A percentile compares a stretch with the other conserved stretches of the same genome.
These are phyloP conservation scores for Trichosporon asahii DNA, from an alignment of 1,284 basidiomycete genomes.

Conservation along the genomic window DNA sequence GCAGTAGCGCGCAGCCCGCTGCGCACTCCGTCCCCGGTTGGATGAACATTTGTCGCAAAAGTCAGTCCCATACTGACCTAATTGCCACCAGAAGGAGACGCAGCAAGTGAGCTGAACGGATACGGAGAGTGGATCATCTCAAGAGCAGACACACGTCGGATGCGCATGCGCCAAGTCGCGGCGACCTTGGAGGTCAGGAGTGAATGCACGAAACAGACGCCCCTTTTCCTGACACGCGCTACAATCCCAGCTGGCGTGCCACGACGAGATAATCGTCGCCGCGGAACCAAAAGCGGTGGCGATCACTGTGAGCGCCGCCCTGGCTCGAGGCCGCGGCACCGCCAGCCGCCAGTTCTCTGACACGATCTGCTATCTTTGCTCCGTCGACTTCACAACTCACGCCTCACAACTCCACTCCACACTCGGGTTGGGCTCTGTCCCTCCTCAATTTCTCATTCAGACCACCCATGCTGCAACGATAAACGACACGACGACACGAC, in stretches of 20 bases:
- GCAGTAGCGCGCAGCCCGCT: background rate
- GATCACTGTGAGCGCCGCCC: background rate
- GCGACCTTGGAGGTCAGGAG: background rate
- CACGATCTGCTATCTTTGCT: background rate
- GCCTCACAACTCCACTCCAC: background rate
- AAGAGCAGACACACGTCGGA: no score
- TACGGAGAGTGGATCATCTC: no score
- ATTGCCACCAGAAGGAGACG: no score
- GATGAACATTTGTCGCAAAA: no score
- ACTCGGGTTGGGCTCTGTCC: constrained; percentile 6
- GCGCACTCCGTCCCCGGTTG: background rate
- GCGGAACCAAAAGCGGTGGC: background rate
- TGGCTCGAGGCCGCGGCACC: background rate
- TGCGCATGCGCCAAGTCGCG: background rate
- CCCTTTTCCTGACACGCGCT: constrained; percentile 1
- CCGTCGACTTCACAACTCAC: background rate
- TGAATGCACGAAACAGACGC: constrained; percentile 1
- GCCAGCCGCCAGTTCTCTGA: background rate
- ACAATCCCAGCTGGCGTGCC: background rate
- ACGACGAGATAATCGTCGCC: background rate
- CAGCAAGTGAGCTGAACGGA: no score
- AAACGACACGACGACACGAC: background rate
- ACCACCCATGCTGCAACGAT: constrained; percentile 8
- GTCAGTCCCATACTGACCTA: no score
- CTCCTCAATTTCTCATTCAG: background rate